Evolutionary conservation across 225 moss, liverwort and hornwort genomes (phyloP).

Genomic region (Bryoerythrophyllum caledonicum): DNA sequence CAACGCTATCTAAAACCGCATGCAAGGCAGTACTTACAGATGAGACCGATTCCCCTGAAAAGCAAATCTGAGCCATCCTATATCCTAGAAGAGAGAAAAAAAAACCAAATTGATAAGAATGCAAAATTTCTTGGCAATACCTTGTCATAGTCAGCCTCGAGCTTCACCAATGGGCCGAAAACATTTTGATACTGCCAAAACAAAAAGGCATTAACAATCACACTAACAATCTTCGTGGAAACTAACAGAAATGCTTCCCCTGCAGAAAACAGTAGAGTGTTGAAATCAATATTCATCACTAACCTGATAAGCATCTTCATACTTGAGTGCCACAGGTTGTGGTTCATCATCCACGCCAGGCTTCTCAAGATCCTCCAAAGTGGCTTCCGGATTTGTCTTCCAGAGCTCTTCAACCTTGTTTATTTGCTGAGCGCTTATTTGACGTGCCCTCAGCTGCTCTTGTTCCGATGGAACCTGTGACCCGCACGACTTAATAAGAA

Average conservation of each 20-base stretch:
- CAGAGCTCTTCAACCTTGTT: constrained; percentile 90
- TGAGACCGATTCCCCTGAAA: background rate
- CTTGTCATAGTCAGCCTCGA: constrained; percentile 91
- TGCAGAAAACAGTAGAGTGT: background rate
- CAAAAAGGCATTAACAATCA: background rate
- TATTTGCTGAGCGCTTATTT: constrained; percentile 88
- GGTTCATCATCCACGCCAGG: constrained; percentile 91
- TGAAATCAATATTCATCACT: background rate
- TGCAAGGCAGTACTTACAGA: background rate
- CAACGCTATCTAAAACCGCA: background rate
- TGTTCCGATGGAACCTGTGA: constrained; percentile 83
- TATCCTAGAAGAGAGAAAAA: background rate
- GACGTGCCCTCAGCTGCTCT: constrained; percentile 81
- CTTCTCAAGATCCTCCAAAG: constrained; percentile 86
- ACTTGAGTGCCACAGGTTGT: constrained; percentile 76
- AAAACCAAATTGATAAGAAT: background rate
- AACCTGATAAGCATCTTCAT: constrained; percentile 90
- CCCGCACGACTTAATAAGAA: background rate
- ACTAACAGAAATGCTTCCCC: background rate
- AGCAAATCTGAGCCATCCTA: background rate
- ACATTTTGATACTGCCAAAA: constrained; percentile 79
- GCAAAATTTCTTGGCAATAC: constrained; percentile 11
- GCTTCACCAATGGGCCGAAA: constrained; percentile 76
- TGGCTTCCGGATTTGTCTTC: constrained; percentile 81
- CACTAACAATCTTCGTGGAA: too few relatives aligned